phyloP scores from a whole-genome alignment of 768 basidiomycete genomes.

The Lactarius sp. region DNA sequence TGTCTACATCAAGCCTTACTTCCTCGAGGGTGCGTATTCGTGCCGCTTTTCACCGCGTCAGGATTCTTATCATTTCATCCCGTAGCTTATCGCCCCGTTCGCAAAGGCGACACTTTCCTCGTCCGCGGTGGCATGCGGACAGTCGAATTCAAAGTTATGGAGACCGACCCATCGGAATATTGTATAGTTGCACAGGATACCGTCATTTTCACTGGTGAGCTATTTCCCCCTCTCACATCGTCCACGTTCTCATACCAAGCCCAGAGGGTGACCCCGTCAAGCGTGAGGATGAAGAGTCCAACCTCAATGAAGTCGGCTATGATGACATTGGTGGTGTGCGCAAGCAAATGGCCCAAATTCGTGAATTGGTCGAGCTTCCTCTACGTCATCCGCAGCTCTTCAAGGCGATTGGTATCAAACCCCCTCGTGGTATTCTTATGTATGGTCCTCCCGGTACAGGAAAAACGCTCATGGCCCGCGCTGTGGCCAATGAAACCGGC shows the following conservation, averaged over 20 bases:
- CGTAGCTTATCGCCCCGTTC: conserved; percentile 73
- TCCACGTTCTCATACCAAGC: conserved; percentile 22
- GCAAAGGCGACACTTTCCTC: conserved; percentile 98
- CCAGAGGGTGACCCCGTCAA: conserved; percentile 97
- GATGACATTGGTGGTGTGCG: conserved; percentile 99
- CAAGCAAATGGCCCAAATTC: conserved; percentile 99
- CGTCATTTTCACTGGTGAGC: conserved; percentile 84
- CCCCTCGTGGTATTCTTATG: conserved; percentile 97
- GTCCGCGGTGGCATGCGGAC: conserved; percentile 98
- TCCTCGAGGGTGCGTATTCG: conserved; percentile 73
- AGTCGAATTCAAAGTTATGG: conserved; percentile 98
- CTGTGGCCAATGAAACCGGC: conserved; percentile 98
- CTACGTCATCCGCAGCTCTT: conserved; percentile 98
- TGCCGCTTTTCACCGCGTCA: background rate
- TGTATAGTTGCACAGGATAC: conserved; percentile 99
- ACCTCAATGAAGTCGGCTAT: conserved; percentile 95
- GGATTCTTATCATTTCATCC: conserved; percentile 3
- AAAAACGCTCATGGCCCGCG: conserved; percentile 99
- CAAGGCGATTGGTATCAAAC: conserved; percentile 99
- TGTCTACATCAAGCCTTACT: conserved; percentile 98
- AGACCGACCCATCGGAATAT: conserved; percentile 96
- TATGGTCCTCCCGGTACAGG: conserved; percentile 98
- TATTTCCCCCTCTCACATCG: background rate
- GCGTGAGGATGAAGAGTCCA: conserved; percentile 97
- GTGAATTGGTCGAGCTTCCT: conserved; percentile 97